These are phyloP conservation scores for Nemania sp. DNA, from an alignment of 2,329 filamentous ascomycete genomes.

Conservation along the genomic window DNA sequence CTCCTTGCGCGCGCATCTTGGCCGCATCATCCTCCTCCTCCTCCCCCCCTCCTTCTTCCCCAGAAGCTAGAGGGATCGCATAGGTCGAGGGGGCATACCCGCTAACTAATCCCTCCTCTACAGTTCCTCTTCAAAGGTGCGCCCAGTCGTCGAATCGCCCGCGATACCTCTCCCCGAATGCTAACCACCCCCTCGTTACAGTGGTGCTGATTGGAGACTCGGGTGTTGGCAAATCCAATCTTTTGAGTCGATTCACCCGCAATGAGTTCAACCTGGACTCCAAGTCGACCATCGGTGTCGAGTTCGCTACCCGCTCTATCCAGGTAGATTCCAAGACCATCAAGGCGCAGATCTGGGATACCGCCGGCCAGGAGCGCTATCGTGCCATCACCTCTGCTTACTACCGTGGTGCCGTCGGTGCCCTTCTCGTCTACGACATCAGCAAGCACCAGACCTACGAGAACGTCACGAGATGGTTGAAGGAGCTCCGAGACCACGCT, in stretches of 20 bases:
- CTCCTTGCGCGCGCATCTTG: slow-evolving; percentile 24
- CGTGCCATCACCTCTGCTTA: slow-evolving; percentile 99
- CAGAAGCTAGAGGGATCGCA: slow-evolving; percentile 6
- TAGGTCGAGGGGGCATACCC: slow-evolving; percentile 24
- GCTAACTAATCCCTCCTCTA: slow-evolving; percentile 40
- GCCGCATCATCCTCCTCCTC: slow-evolving; percentile 33
- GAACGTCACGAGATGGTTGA: slow-evolving; percentile 98
- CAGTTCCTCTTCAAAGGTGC: slow-evolving; percentile 99
- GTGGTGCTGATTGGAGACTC: slow-evolving; percentile 99
- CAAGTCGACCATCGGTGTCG: slow-evolving; percentile 99
- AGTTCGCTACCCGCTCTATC: slow-evolving; percentile 98
- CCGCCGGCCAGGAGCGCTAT: slow-evolving; percentile 97
- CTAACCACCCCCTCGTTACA: slow-evolving; percentile 47
- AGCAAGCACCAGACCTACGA: slow-evolving; percentile 99
- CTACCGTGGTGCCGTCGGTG: slow-evolving; percentile 96
- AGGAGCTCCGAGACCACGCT: slow-evolving; percentile 96
- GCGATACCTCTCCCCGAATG: slow-evolving; percentile 31
- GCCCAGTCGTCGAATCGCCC: slow-evolving; percentile 21
- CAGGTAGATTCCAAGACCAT: slow-evolving; percentile 99
- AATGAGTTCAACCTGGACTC: slow-evolving; percentile 99
- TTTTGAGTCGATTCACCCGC: slow-evolving; percentile 97
- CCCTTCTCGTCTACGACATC: slow-evolving; percentile 98
- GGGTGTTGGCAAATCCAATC: slow-evolving; percentile 99
- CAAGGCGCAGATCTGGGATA: slow-evolving; percentile 99
- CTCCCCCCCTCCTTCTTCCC: too few relatives aligned